Percentiles rank a stretch among this genome's conserved stretches.
Evolutionary conservation across 1,284 basidiomycete species (phyloP).

Genomic region (Ceratobasidium sp.): DNA sequence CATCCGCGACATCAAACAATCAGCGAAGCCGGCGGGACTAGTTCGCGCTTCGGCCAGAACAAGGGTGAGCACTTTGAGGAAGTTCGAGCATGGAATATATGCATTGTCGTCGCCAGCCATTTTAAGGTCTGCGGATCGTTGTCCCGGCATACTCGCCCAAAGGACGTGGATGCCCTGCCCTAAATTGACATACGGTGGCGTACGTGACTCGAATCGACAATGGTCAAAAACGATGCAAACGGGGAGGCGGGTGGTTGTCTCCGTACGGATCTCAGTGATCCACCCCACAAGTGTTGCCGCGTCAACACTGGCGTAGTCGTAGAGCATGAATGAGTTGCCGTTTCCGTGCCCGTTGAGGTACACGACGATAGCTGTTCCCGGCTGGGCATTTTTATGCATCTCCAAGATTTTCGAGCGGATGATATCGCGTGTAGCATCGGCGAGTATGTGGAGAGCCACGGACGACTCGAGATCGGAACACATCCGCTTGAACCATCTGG

Average conservation of each 20-base stretch:
- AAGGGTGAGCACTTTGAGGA: neutral
- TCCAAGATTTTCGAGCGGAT: neutral
- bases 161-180: neutral
- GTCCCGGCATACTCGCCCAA: slow-evolving; percentile 13
- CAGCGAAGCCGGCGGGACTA: neutral
- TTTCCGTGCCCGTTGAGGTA: slow-evolving; percentile 24
- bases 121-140: neutral
- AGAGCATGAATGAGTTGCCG: slow-evolving; percentile 6
- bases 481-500: neutral
- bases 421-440: neutral
- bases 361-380: neutral
- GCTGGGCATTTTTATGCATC: neutral
- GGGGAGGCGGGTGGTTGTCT: neutral
- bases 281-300: neutral
- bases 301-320: neutral
- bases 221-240: slow-evolving; percentile 16
- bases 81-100: neutral
- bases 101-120: neutral
- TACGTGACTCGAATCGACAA: neutral
- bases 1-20: neutral
- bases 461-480: neutral
- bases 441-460: neutral
- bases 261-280: neutral
- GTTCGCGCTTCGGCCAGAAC: neutral
- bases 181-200: neutral